phyloP scores from a whole-genome alignment of 2,329 filamentous ascomycete genomes.

The Seiridium cupressi region DNA sequence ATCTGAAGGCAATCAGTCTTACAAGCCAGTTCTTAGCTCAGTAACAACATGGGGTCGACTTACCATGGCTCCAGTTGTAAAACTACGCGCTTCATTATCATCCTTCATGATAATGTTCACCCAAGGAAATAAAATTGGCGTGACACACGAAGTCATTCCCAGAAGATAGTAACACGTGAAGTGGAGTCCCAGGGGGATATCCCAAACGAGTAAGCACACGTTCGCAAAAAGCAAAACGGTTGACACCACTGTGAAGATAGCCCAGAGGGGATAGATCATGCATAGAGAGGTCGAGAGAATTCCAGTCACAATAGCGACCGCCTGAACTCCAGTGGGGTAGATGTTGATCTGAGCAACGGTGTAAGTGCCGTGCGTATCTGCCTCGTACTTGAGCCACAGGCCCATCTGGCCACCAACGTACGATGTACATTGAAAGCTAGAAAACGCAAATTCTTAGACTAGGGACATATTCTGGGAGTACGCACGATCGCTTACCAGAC shows the following conservation, averaged over 20 bases:
- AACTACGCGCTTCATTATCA: conserved; percentile 19
- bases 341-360: conserved; percentile 17
- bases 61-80: conserved; percentile 19
- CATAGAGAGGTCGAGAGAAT: conserved; percentile 26
- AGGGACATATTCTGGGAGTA: background rate
- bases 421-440: conserved; percentile 12
- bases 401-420: conserved; percentile 18
- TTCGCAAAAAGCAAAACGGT: conserved; percentile 16
- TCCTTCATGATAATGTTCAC: conserved; percentile 23
- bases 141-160: conserved; percentile 20
- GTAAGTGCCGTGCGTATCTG: conserved; percentile 11
- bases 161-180: conserved; percentile 18
- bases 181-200: conserved; percentile 15
- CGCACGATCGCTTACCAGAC: conserved; percentile 10
- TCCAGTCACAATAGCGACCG: conserved; percentile 22
- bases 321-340: conserved; percentile 21
- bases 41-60: background rate
- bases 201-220: conserved; percentile 16
- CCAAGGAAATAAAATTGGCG: conserved; percentile 19
- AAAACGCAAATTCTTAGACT: background rate
- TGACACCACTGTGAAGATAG: conserved; percentile 22
- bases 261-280: conserved; percentile 31
- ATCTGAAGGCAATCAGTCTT: background rate
- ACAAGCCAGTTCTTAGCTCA: background rate
- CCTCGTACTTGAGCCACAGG: conserved; percentile 16